A percentile compares a stretch with the other conserved stretches of the same genome.
phyloP scores from a whole-genome alignment of 1,284 basidiomycete genomes.

The Xerocomus nothofagi region DNA sequence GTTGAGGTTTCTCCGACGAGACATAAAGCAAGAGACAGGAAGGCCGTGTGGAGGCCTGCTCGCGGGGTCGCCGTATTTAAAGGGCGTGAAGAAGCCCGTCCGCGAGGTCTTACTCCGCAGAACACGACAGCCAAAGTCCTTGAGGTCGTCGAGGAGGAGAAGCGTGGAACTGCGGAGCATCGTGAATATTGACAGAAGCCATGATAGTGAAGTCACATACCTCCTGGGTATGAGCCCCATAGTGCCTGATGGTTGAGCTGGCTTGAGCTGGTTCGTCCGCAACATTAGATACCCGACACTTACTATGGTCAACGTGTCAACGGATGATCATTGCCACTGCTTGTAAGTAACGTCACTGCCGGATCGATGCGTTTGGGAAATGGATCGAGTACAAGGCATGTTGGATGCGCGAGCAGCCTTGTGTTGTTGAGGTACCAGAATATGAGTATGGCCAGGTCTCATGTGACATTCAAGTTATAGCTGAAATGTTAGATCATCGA shows the following conservation, averaged over 20 bases:
- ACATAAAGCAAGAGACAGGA: conserved; percentile 39
- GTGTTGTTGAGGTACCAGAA: neutral
- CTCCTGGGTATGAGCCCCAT: neutral
- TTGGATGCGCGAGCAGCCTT: neutral
- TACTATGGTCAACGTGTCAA: neutral
- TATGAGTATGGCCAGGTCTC: neutral
- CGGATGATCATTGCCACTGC: neutral
- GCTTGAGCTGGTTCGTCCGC: conserved; percentile 7
- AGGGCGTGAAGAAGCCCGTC: conserved; percentile 20
- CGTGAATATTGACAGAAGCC: conserved; percentile 17
- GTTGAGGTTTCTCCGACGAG: conserved; percentile 32
- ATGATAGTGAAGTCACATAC: conserved; percentile 15
- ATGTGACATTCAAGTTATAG: neutral
- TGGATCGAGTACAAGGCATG: neutral
- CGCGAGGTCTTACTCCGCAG: conserved; percentile 24
- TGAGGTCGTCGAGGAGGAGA: conserved; percentile 26
- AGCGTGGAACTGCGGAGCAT: conserved; percentile 25
- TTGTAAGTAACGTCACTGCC: neutral
- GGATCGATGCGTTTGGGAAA: neutral
- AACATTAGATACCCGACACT: neutral
- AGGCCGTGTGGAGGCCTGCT: conserved; percentile 37
- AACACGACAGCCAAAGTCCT: conserved; percentile 17
- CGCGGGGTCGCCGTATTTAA: conserved; percentile 34
- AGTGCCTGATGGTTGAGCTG: conserved; percentile 2
- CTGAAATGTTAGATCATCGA: neutral